Base-by-base conservation (phyloP, 129 eudicot species). In the Flaveria trinervia region DNA sequence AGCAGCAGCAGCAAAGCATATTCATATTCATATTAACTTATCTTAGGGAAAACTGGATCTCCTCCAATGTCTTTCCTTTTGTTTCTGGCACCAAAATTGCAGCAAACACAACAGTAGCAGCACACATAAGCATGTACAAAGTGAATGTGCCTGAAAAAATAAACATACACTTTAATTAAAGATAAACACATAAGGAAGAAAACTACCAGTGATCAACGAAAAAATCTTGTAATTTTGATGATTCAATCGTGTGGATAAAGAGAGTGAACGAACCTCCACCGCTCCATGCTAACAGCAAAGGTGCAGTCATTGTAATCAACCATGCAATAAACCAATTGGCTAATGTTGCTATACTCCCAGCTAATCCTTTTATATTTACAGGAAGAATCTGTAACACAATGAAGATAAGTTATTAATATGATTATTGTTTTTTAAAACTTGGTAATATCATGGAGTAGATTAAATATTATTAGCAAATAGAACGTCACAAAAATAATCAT, bases 41-140 rank as follows among this genome's bases (percentile, higher is more conserved):
- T 90, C 98, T 88, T 78, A 93, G 82, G 16, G 96, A 93, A 74
- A 48, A 50, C 73, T 93, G 98, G 78, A 93, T 93, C 83, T 93
- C 98, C 84, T 93, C 98, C 73, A 93, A 69, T 28, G 98, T 93
- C 76, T 84, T 93, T 8, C 98, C 98, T 75, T 93, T 93, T 15
- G 98, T 93, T 84, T 93, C 98, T 0, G 98, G 98, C 3, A 93
- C 98, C 90, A 81, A 90, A 55, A 85, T 62, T 13, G 87, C 39
- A 71, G 88, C 83, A 80, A 93, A 90, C 69, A 79, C 88, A 72
- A 90, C 89, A 0, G 96, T 85, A 13, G 88, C 71, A 23, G 83
- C 88, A 68, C 90, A 81, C 83, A 88, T 77, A 3, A 85, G 16
- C 84, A 82, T 80, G 87, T 93, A 93, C 26, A 93, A 6, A 14